Evolutionary conservation across 2,329 filamentous ascomycete genomes (phyloP).

Genomic region (Nannizziopsis barbatae): DNA sequence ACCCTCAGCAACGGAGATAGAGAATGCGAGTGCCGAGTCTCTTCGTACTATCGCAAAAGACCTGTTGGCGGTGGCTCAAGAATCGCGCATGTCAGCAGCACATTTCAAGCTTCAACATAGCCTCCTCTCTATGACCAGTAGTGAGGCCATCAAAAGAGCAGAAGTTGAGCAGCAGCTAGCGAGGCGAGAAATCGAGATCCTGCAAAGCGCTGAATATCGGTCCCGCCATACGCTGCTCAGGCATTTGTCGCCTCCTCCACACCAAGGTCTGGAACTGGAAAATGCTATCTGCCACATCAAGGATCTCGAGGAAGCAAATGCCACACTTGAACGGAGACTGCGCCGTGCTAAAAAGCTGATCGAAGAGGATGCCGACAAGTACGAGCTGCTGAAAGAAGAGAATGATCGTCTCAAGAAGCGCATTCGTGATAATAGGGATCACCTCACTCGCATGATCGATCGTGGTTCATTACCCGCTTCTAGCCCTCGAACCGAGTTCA

Average conservation of each 20-base stretch:
- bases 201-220: slow-evolving; percentile 62
- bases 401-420: slow-evolving; percentile 66
- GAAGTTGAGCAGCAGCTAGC: slow-evolving; percentile 87
- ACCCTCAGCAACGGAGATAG: slow-evolving; percentile 42
- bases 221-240: slow-evolving; percentile 49
- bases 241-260: slow-evolving; percentile 31
- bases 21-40: slow-evolving; percentile 41
- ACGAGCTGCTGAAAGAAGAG: slow-evolving; percentile 59
- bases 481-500: slow-evolving; percentile 46
- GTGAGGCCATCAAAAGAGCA: slow-evolving; percentile 73
- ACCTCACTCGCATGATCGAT: slow-evolving; percentile 67
- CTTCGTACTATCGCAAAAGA: slow-evolving; percentile 45
- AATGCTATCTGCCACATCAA: slow-evolving; percentile 50
- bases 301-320: slow-evolving; percentile 55
- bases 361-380: slow-evolving; percentile 64
- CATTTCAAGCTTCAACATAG: slow-evolving; percentile 87
- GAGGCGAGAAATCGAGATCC: slow-evolving; percentile 73
- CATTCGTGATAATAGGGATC: slow-evolving; percentile 80
- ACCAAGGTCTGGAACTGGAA: slow-evolving; percentile 44
- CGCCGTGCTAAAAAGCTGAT: slow-evolving; percentile 67
- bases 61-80: slow-evolving; percentile 45
- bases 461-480: slow-evolving; percentile 49
- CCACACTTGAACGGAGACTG: slow-evolving; percentile 52
- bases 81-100: slow-evolving; percentile 69
- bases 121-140: slow-evolving; percentile 70